phyloP scores from a whole-genome alignment of 2,329 filamentous ascomycete genomes.

The Polychaeton citri region DNA sequence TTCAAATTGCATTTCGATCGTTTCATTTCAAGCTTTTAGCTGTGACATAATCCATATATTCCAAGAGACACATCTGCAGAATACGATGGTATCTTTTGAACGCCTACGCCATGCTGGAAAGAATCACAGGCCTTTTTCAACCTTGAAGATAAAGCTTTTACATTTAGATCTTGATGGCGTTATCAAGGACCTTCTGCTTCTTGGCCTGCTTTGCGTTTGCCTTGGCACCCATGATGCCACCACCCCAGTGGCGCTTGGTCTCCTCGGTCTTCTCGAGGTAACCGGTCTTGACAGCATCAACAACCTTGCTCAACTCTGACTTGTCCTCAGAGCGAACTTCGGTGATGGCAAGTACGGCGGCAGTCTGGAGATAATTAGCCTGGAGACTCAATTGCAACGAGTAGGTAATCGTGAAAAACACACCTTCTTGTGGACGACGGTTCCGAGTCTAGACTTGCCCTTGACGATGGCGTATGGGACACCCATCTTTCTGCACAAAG shows the following conservation, averaged over 20 bases:
- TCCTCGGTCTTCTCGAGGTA: conserved; percentile 95
- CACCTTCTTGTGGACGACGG: conserved; percentile 99
- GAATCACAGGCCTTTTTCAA: not conserved
- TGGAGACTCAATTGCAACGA: too few species aligned
- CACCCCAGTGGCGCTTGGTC: conserved; percentile 87
- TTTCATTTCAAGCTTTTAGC: not conserved
- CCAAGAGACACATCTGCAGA: too few species aligned
- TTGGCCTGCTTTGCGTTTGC: conserved; percentile 65
- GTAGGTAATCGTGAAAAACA: not conserved
- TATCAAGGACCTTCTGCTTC: conserved; percentile 88
- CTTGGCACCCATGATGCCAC: conserved; percentile 98
- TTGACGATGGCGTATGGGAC: conserved; percentile 98
- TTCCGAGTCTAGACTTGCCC: conserved; percentile 98
- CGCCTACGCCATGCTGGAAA: not conserved
- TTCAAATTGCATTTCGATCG: not conserved
- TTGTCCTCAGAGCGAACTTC: conserved; percentile 98
- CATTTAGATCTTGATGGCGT: conserved; percentile 91
- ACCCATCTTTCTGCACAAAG: conserved; percentile 99
- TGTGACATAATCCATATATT: not conserved
- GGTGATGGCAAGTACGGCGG: conserved; percentile 86
- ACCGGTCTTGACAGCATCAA: conserved; percentile 93
- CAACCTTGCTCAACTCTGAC: conserved; percentile 91
- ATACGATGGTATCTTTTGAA: not conserved
- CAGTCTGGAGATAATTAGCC: conserved; percentile 69
- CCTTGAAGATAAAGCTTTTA: not conserved